phyloP scores from a whole-genome alignment of 495 filamentous ascomycete genomes.

The Cenococcum geophilum region DNA sequence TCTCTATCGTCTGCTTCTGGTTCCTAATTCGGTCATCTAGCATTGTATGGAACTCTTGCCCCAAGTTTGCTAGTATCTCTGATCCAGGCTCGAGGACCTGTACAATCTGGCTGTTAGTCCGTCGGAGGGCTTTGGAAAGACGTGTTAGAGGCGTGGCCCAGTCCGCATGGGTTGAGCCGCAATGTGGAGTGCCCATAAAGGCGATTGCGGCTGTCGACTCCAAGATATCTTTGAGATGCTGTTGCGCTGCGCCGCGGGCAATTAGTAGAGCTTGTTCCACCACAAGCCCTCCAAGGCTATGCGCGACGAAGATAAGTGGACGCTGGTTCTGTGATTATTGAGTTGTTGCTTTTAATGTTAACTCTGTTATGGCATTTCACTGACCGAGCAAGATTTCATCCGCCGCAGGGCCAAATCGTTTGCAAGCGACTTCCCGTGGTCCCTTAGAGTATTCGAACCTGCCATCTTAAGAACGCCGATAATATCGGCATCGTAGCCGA shows the following conservation, averaged over 20 bases:
- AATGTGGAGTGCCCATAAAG: constrained; percentile 21
- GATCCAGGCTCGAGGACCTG: constrained; percentile 12
- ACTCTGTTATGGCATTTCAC: neutral
- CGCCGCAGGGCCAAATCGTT: constrained; percentile 8
- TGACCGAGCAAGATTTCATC: constrained; percentile 8
- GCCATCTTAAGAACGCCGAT: constrained; percentile 5
- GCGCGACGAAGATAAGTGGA: constrained; percentile 18
- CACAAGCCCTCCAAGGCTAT: constrained; percentile 23
- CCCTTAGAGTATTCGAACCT: constrained; percentile 2
- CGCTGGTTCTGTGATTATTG: constrained; percentile 1
- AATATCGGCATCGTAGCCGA: constrained; percentile 22
- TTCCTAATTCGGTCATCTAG: constrained; percentile 5
- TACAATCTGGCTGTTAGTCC: constrained; percentile 10
- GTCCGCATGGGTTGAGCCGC: constrained; percentile 11
- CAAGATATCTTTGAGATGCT: constrained; percentile 8
- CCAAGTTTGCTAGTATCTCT: constrained; percentile 17
- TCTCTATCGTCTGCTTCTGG: neutral
- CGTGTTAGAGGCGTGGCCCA: constrained; percentile 9
- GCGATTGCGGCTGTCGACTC: constrained; percentile 4
- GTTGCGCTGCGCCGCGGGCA: constrained; percentile 6
- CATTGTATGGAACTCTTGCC: constrained; percentile 23
- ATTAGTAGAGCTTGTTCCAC: constrained; percentile 2
- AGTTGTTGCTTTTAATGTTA: neutral
- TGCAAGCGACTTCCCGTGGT: constrained; percentile 15
- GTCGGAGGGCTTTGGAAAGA: constrained; percentile 6